Evolutionary conservation across 495 filamentous ascomycete genomes (phyloP), one percentile per base, ranked within the genome.

Genomic region (Echria macrotheca): DNA sequence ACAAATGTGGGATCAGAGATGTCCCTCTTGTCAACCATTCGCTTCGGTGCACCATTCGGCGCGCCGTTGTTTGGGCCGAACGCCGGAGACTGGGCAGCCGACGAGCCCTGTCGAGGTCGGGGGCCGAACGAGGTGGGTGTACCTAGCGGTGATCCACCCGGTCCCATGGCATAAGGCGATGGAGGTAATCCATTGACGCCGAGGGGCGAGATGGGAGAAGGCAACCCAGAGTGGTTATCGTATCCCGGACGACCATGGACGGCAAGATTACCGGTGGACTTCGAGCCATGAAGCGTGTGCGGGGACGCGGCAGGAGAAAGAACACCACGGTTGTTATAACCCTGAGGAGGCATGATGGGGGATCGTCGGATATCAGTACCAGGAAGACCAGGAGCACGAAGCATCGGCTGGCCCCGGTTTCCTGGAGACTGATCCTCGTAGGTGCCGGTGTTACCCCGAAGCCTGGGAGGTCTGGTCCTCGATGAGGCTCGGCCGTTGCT

Each of bases 1-100:
- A 91, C 65, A 47, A 95, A 85, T 0, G 77, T 86, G 0, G 89
- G 89, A 54, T 93, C 89, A 2, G 87, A 91, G 31, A 96, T 94
- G 22, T 85, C 79, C 26, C 75, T 69, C 58, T 91, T 89, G 56
- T 80, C 83, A 39, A 93, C 70, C 0, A 77, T 70, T 29, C 79
- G 79, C 70, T 89, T 93, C 31, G 55, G 46, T 64, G 72, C 18
- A 25, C 61, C 61, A 19, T 64, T 56, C n/a, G 59, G 33, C 25
- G 8, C 47, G 2, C 56, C 32, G 26, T 54, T 45, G 1, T 29
- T 44, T 2, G 58, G 40, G 0, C 52, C 58, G 24, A 62, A 52
- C 23, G 67, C 57, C 1, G 75, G 70, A 19, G 70, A 76, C 9
- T 78, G 71, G 17, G 77, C 60, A 4, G 74, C 71, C n/a, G n/a